Evolutionary conservation across 257 asterid genomes (phyloP).

Genomic region (Ilex aquifolium): DNA sequence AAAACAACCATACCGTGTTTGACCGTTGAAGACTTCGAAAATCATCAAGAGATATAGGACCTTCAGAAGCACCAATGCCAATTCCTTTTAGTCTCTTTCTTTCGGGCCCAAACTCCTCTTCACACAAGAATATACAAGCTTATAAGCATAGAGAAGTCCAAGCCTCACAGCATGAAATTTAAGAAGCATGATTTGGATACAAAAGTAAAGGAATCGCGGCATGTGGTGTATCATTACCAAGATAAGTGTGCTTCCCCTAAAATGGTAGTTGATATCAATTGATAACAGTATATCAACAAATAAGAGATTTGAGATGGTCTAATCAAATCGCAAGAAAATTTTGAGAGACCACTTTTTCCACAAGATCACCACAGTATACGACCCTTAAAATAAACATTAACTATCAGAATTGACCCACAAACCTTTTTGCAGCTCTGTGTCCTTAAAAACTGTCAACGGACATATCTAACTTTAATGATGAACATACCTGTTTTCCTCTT

Average conservation of each 20-base stretch:
- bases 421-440: too few relatives aligned
- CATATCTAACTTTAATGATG: not conserved
- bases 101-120: constrained; percentile 64
- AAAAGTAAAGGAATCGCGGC: not conserved
- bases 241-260: not conserved
- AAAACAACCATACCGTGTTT: constrained; percentile 49
- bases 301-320: not conserved
- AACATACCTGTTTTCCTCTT: constrained; percentile 89
- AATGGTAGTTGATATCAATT: not conserved
- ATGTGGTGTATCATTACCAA: too few relatives aligned
- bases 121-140: constrained; percentile 18
- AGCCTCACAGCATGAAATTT: not conserved
- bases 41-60: constrained; percentile 94
- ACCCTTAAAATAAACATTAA: not conserved
- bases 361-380: not conserved
- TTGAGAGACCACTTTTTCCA: not conserved
- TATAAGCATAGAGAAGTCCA: constrained; percentile 6
- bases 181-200: not conserved
- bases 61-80: constrained; percentile 87
- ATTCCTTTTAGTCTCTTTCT: constrained; percentile 89
- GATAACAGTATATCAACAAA: not conserved
- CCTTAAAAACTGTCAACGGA: too few relatives aligned
- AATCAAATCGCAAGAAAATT: not conserved
- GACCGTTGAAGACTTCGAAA: constrained; percentile 92
- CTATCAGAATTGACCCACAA: not conserved